phyloP scores from a whole-genome alignment of 164 flowering plant genomes.

The Magnolia sinica region DNA sequence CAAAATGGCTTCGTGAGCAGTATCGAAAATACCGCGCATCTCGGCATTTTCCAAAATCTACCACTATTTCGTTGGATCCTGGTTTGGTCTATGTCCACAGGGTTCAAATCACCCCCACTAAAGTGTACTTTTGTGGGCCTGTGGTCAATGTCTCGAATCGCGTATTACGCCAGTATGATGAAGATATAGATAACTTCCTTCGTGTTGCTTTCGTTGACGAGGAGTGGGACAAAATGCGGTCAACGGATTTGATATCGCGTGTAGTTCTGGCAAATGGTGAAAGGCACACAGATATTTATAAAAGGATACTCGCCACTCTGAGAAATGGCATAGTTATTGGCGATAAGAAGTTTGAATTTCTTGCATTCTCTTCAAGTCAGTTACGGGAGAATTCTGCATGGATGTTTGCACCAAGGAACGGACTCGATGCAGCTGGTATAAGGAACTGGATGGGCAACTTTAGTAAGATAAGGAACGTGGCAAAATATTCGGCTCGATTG shows the following conservation, averaged over 20 bases:
- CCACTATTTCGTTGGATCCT: conserved; percentile 42
- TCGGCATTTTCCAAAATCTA: conserved; percentile 20
- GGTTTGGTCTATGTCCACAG: conserved; percentile 71
- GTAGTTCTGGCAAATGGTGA: conserved; percentile 8
- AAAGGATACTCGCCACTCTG: conserved; percentile 56
- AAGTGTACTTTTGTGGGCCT: conserved; percentile 72
- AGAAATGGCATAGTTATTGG: conserved; percentile 67
- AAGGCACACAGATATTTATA: conserved; percentile 41
- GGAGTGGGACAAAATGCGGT: conserved; percentile 54
- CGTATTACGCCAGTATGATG: conserved; percentile 51
- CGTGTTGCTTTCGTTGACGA: conserved; percentile 85
- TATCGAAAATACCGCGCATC: conserved; percentile 28
- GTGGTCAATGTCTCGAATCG: conserved; percentile 77
- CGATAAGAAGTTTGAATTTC: conserved; percentile 79
- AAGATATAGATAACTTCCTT: conserved; percentile 59
- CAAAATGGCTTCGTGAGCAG: conserved; percentile 54
- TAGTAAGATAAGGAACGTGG: conserved; percentile 63
- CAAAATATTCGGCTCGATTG: conserved; percentile 86
- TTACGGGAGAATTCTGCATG: conserved; percentile 73
- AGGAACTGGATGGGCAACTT: conserved; percentile 85
- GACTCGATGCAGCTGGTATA: conserved; percentile 54
- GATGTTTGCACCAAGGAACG: conserved; percentile 75
- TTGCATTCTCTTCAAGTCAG: conserved; percentile 89
- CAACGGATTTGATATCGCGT: conserved; percentile 52
- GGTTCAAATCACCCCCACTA: conserved; percentile 73